These are phyloP conservation scores for Talaromyces sp. DNA, from an alignment of 2,329 filamentous ascomycete genomes.

Conservation along the genomic window DNA sequence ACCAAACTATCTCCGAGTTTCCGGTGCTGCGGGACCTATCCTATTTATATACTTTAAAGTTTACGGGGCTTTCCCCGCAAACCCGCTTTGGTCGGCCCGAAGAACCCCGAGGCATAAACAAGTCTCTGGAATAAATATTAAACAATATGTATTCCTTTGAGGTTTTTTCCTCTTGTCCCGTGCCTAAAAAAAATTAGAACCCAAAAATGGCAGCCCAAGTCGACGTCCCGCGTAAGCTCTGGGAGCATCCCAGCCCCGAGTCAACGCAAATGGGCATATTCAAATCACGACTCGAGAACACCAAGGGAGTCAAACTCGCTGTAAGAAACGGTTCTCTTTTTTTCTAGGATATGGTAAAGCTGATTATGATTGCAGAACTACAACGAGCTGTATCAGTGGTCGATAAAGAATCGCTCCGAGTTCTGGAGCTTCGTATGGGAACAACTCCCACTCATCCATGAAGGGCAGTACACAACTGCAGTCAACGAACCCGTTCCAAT, in stretches of 20 bases:
- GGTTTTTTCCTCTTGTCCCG: too few relatives aligned
- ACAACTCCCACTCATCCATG: conserved; percentile 56
- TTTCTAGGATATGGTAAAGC: not conserved
- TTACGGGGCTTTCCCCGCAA: not conserved
- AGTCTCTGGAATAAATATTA: too few relatives aligned
- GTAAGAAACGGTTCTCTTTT: conserved; percentile 33
- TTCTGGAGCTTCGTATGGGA: conserved; percentile 65
- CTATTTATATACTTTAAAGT: too few relatives aligned
- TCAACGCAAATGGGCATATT: conserved; percentile 62
- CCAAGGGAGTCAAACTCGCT: conserved; percentile 52
- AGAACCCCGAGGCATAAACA: too few relatives aligned
- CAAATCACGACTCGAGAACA: conserved; percentile 59
- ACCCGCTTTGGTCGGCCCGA: not conserved
- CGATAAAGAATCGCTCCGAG: conserved; percentile 53
- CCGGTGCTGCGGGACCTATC: too few relatives aligned
- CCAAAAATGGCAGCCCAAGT: not conserved
- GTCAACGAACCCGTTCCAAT: conserved; percentile 68
- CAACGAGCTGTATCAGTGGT: conserved; percentile 65
- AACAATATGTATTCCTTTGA: too few relatives aligned
- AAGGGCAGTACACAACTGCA: conserved; percentile 53
- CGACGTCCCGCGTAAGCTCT: conserved; percentile 55
- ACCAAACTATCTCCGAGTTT: too few relatives aligned
- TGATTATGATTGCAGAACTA: conserved; percentile 51
- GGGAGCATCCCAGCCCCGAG: conserved; percentile 60
- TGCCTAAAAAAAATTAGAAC: not conserved